Conservation (phyloP, 2,329 filamentous ascomycete species). For the Dactylellina haptotyla region DNA sequence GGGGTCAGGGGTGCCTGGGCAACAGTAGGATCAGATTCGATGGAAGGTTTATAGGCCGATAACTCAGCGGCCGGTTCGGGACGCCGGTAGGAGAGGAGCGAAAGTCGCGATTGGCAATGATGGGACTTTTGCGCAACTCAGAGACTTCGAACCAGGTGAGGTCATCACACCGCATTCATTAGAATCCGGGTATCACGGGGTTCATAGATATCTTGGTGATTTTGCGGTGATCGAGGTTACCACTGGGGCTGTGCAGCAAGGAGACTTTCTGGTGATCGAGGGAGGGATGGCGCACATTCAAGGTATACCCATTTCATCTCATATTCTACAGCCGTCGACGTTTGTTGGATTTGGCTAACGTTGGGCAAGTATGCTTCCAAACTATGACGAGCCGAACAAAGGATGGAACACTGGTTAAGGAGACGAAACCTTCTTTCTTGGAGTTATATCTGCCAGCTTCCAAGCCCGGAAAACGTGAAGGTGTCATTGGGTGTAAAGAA, state of each 20-base stretch:
- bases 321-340: too few species aligned
- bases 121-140: conserved; percentile 13
- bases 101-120: conserved; percentile 8
- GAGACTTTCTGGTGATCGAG: conserved; percentile 32
- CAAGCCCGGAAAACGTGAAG: background rate
- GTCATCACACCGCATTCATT: background rate
- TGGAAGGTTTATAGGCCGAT: conserved; percentile 38
- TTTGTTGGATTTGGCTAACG: background rate
- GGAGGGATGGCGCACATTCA: conserved; percentile 28
- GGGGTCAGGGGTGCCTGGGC: background rate
- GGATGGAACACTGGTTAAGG: background rate
- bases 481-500: conserved; percentile 23
- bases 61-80: background rate
- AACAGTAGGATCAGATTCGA: background rate
- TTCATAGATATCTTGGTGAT: conserved; percentile 11
- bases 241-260: conserved; percentile 9
- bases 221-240: conserved; percentile 20
- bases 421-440: conserved; percentile 25
- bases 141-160: background rate
- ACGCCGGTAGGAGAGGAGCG: background rate
- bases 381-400: background rate
- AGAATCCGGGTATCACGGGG: background rate
- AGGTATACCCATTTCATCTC: too few species aligned
- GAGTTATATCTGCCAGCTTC: conserved; percentile 4
- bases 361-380: conserved; percentile 34